Base-by-base conservation (phyloP, 208 protist genomes). In the Trichomonas tenax region DNA sequence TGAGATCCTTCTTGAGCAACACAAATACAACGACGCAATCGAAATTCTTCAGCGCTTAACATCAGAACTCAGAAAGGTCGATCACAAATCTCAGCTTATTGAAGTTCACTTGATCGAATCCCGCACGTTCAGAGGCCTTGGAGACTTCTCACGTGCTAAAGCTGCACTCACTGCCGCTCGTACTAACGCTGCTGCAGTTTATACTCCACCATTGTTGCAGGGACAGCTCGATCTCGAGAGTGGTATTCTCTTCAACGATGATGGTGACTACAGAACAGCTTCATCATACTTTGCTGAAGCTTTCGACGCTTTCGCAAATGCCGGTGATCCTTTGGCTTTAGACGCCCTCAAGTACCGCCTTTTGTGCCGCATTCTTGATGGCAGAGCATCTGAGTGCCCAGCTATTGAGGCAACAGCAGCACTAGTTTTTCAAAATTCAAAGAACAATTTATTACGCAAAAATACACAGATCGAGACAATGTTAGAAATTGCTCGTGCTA, bases 51-150 rank as follows among this genome's bases (percentile, higher is more conserved):
- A 34, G 44, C 88, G 93, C n/a, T 86, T 97, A 23, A 88, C 96
- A 96, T 63, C 49, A 82, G 96, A 96, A 44, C 46, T 95, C 51
- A 26, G 49, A 44, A 95, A 98, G 40, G 97, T 99, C 23, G 99
- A 99, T 97, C 99, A 99, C 96, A 99, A 99, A 96, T 98, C 97
- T 63, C 98, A 99, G 93, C 98, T 99, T 72, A 98, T 99, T 0
- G 99, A 99, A 96, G 98, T 99, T 96, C 98, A 98, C n/a, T 97
- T 99, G 11, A 97, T 99, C n/a, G 99, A 99, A 97, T 98, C 98
- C 90, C 98, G 98, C 96, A 98, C 99, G 41, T 98, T 99, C 97
- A 98, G 99, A 97, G 97, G 98, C 21, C 97, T 99, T 45, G 97
- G 98, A 44, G 99, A 99, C 97, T 97, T 98, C 11, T 96, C 98